Evolutionary conservation across 106 monocot species (phyloP).

Genomic region (Acorus gramineus): DNA sequence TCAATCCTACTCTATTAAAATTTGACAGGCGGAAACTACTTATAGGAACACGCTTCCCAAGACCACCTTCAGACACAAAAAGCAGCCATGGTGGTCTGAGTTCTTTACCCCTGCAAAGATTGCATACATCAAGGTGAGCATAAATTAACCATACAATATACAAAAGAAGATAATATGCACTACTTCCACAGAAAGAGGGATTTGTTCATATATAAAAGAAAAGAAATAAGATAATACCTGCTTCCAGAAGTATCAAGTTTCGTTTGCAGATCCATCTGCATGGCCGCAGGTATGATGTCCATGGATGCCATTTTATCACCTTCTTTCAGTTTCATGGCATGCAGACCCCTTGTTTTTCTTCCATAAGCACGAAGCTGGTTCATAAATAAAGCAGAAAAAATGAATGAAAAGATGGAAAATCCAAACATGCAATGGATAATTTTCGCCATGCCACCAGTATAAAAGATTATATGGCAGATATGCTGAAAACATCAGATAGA

Average conservation of each 20-base stretch:
- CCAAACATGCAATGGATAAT: no score
- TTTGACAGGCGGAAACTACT: slow-evolving; percentile 59
- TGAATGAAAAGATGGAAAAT: no score
- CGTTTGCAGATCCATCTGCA: slow-evolving; percentile 39
- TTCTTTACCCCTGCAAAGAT: slow-evolving; percentile 39
- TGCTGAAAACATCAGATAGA: background rate
- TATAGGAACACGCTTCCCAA: slow-evolving; percentile 83
- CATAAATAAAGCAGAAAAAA: background rate
- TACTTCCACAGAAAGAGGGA: background rate
- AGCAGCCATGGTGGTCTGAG: slow-evolving; percentile 83
- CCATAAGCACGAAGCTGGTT: slow-evolving; percentile 75
- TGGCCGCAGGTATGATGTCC: slow-evolving; percentile 70
- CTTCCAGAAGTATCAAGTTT: slow-evolving; percentile 13
- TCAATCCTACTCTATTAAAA: slow-evolving; percentile 73
- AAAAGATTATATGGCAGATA: no score
- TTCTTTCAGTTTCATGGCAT: slow-evolving; percentile 66
- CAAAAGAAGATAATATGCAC: no score
- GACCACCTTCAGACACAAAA: slow-evolving; percentile 83
- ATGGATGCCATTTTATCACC: slow-evolving; percentile 86
- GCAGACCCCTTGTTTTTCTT: slow-evolving; percentile 71
- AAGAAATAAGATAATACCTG: slow-evolving; percentile 20
- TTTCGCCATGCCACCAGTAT: no score
- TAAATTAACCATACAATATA: no score
- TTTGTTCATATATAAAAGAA: background rate
- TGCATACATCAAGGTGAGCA: no score